These are phyloP conservation scores for Ophiocordyceps camponoti-floridani DNA, from an alignment of 2,329 filamentous ascomycete genomes.

Conservation along the genomic window DNA sequence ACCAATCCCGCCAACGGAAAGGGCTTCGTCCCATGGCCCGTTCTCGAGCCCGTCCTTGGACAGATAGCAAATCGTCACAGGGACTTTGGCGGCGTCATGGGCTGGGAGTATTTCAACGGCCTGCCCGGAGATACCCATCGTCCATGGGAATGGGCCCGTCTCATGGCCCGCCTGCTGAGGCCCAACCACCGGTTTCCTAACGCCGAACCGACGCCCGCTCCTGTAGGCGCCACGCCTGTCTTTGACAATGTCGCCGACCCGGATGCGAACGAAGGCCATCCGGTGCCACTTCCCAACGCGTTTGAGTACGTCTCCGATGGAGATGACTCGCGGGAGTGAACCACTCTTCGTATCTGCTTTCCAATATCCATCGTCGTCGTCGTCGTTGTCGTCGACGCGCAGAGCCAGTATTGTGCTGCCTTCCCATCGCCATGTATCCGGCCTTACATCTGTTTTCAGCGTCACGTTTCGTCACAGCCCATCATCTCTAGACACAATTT, in stretches of 20 bases:
- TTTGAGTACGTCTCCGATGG: constrained; percentile 10
- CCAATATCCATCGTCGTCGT: no score
- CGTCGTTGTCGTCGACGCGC: no score
- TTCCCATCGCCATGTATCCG: no score
- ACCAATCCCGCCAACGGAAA: constrained; percentile 59
- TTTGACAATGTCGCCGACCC: constrained; percentile 7
- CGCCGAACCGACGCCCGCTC: background rate
- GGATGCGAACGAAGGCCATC: constrained; percentile 4
- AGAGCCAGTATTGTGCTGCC: no score
- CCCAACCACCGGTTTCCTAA: constrained; percentile 8
- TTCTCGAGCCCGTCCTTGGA: constrained; percentile 22
- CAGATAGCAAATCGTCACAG: constrained; percentile 26
- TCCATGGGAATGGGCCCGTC: constrained; percentile 65
- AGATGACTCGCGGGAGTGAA: background rate
- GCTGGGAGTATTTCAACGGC: constrained; percentile 90
- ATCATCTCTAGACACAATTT: no score
- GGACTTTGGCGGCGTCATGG: constrained; percentile 73
- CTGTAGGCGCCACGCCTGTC: background rate
- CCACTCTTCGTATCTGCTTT: no score
- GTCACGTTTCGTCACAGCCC: no score
- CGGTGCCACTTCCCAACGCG: constrained; percentile 5
- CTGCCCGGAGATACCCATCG: constrained; percentile 40
- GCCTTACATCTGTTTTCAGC: no score
- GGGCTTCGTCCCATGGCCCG: constrained; percentile 31
- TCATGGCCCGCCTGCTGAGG: constrained; percentile 35